Evolutionary conservation across 805 yeast species (phyloP), one percentile per base, ranked within the genome.

Genomic region (Teunomyces aglyptinius): DNA sequence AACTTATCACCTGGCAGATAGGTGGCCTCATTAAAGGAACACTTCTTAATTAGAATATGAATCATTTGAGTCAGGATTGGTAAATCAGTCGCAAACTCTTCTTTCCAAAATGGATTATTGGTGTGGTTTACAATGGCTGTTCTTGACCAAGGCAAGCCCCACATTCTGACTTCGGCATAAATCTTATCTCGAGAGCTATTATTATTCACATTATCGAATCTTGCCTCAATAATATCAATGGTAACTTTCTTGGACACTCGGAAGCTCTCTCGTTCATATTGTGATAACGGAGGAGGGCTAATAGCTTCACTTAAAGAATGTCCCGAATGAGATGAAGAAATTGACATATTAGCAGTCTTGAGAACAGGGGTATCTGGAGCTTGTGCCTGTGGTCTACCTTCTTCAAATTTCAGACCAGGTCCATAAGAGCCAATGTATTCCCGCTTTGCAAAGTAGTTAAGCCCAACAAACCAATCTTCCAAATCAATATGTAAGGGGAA

Each of bases 81-180:
- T 35, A 83, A 67, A 43, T 82, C 80, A n/a, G 86, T 67, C 1
- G 76, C 67, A 58, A 87, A 86, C 38, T 75, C 80, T 57, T 91
- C 96, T 58, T 90, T 81, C 94, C 96, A 91, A 59, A 88, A 88
- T 1, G 96, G 91, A 45, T 75, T 74, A 2, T 46, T 44, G 0
- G 63, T 54, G 39, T 76, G 68, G 31, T 71, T 67, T 0, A 84
- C 84, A 5, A 80, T 70, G 2, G 90, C 83, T 0, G 97, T 88
- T 53, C 89, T 71, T 32, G 86, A 88, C 89, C 92, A 86, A 0
- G 85, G 81, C 40, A 80, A 73, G 15, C 80, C 83, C 85, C 94
- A 86, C 61, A 88, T 73, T 13, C 76, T 68, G 2, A 90, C 71
- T 55, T 89, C 96, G 1, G 86, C 81, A 57, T 87, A 91, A 1